Percentiles rank a stretch among this genome's conserved stretches.
Evolutionary conservation across 2,329 filamentous ascomycete species (phyloP).

Genomic region (Aspergillus sp.): DNA sequence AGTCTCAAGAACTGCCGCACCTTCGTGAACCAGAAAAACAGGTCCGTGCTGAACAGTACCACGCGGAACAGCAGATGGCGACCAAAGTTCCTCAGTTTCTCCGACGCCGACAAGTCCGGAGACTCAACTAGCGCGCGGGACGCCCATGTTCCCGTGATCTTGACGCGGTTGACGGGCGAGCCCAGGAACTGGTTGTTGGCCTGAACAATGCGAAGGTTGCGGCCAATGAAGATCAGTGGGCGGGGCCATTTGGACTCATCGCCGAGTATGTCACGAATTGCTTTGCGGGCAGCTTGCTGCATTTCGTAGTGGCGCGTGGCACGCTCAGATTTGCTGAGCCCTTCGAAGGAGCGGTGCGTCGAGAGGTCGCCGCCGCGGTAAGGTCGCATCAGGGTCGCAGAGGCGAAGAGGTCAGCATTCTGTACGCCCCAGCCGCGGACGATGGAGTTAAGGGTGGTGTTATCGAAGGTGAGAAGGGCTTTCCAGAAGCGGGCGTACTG

Average conservation of each 20-base stretch:
- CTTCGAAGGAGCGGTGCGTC: slow-evolving; percentile 59
- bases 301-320: slow-evolving; percentile 72
- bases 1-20: slow-evolving; percentile 73
- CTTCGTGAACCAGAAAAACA: slow-evolving; percentile 81
- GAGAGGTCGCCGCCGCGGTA: slow-evolving; percentile 81
- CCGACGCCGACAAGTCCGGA: slow-evolving; percentile 61
- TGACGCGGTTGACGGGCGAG: slow-evolving; percentile 85
- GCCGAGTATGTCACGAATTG: slow-evolving; percentile 75
- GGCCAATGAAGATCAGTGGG: slow-evolving; percentile 87
- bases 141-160: slow-evolving; percentile 92
- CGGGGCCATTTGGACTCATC: slow-evolving; percentile 88
- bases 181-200: slow-evolving; percentile 90
- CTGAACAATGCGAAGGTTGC: slow-evolving; percentile 90
- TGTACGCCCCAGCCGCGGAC: slow-evolving; percentile 83
- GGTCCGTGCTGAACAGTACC: slow-evolving; percentile 73
- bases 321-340: slow-evolving; percentile 56
- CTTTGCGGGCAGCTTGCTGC: slow-evolving; percentile 70
- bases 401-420: slow-evolving; percentile 87
- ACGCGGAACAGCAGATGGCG: slow-evolving; percentile 79
- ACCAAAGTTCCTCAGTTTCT: slow-evolving; percentile 70
- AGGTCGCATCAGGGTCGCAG: slow-evolving; percentile 82
- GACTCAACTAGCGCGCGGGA: slow-evolving; percentile 79
- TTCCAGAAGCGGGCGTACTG: slow-evolving; percentile 94
- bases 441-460: slow-evolving; percentile 71
- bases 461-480: slow-evolving; percentile 89